Evolutionary conservation across 306 rosid species (phyloP).

Genomic region (Herpetospermum pedunculosum): DNA sequence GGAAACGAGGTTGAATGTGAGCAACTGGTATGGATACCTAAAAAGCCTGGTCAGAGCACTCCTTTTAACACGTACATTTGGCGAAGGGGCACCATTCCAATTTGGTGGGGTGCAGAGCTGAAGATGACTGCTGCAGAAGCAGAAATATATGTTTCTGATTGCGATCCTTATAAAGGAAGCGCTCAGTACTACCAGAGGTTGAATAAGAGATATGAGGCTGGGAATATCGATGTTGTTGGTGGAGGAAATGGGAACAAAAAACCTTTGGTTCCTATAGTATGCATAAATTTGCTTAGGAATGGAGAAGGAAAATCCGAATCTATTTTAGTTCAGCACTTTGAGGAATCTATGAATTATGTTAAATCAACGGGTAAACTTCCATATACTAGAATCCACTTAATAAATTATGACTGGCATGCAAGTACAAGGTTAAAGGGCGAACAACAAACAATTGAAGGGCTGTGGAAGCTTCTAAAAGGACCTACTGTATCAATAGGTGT

Average conservation of each 20-base stretch:
- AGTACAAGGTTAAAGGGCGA: constrained; percentile 77
- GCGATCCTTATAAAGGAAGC: constrained; percentile 85
- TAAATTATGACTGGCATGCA: constrained; percentile 96
- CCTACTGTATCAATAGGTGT: constrained; percentile 68
- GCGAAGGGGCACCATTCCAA: constrained; percentile 99
- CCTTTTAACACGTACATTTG: constrained; percentile 82
- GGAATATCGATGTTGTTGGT: constrained; percentile 34
- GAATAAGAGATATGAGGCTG: constrained; percentile 78
- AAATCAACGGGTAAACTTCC: constrained; percentile 74
- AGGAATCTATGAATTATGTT: constrained; percentile 61
- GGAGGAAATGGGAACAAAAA: constrained; percentile 45
- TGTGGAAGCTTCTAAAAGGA: constrained; percentile 79
- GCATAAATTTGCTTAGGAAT: constrained; percentile 80
- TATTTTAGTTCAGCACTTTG: constrained; percentile 87
- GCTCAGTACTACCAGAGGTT: constrained; percentile 70
- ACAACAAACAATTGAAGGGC: constrained; percentile 83
- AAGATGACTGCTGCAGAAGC: constrained; percentile 98
- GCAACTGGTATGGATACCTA: constrained; percentile 94
- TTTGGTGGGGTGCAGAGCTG: constrained; percentile 99
- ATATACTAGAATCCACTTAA: constrained; percentile 53
- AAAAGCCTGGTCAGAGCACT: constrained; percentile 67
- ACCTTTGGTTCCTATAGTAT: constrained; percentile 75
- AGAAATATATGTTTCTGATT: constrained; percentile 84
- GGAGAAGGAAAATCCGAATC: constrained; percentile 95
- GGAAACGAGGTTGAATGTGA: constrained; percentile 99